Evolutionary conservation across 371 early-diverging fungal species (phyloP), one percentile per base, ranked within the genome.

Genomic region (Rhizomucor pusillus): DNA sequence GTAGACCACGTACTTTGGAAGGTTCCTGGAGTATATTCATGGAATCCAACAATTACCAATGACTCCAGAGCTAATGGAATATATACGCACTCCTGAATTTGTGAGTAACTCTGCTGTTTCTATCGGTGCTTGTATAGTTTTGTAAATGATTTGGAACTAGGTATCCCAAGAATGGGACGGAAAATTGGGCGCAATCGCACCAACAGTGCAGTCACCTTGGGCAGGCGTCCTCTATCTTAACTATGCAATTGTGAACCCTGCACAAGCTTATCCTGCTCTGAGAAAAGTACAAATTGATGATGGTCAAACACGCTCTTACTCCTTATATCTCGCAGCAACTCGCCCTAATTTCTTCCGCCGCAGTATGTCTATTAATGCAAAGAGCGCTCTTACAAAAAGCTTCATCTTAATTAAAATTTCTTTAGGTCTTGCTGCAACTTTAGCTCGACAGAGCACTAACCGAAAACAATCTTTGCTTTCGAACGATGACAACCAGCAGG

Each of bases 31-130:
- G 62, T 91, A 62, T 50, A 89, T 91, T 43, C 87, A 86, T 60
- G 88, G 91, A 9, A 91, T 91, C 54, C 91, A 90, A 55, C 86
- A 87, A 71, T 65, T 91, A 20, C 90, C 91, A 0, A 87, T 88
- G 59, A 90, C 90, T 14, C 90, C 91, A 1, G 84, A 82, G 1
- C 54, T 81, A 29, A 69, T 71, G 35, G 75, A 74, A 0, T 53
- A 75, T 52, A 63, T 79, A 13, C 66, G 81, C 20, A 74, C 69
- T 1, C 69, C 60, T 34, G 66, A 71, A 49, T 80, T 84, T 65
- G 79, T 82, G 20, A 62, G 58, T 52, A 34, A n/a, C 14, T 25
- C 13, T 12, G 16, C 14, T 24, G 19, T 23, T 24, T 2, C 16
- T 29, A 12, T n/a, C 29, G 48, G 40, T 24, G 13, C 19, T 29